Evolutionary conservation across 352 stramenopile genomes (phyloP).

Genomic region (Phytopythium oedochilum): DNA sequence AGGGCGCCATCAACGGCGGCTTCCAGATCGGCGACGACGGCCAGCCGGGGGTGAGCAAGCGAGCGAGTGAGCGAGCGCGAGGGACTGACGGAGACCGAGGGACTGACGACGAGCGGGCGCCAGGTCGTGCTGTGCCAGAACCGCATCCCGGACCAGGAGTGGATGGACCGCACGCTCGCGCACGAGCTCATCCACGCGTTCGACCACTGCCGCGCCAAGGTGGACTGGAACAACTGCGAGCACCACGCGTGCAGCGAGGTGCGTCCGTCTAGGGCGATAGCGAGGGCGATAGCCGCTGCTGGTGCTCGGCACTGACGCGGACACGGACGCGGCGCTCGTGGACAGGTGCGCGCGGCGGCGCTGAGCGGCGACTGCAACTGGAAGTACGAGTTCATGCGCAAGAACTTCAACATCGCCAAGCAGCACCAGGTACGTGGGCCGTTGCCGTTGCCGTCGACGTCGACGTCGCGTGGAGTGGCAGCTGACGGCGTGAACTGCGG

Average conservation of each 20-base stretch:
- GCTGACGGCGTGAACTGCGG: too few relatives aligned
- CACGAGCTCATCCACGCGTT: conserved; percentile 94
- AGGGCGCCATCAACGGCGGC: conserved; percentile 82
- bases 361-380: conserved; percentile 89
- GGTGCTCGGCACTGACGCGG: too few relatives aligned
- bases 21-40: conserved; percentile 78
- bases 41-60: conserved; percentile 62
- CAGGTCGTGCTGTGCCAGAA: conserved; percentile 89
- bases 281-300: too few relatives aligned
- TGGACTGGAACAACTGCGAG: conserved; percentile 92
- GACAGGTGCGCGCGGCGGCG: conserved; percentile 60
- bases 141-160: conserved; percentile 88
- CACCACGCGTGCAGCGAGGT: conserved; percentile 92
- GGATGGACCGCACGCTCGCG: conserved; percentile 90
- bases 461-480: too few relatives aligned
- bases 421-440: conserved; percentile 80
- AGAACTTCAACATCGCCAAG: conserved; percentile 87
- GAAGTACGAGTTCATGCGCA: conserved; percentile 90
- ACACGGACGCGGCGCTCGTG: too few relatives aligned
- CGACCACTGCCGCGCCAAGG: conserved; percentile 91
- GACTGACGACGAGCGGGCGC: conserved; percentile 3
- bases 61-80: too few relatives aligned
- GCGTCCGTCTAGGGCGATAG: too few relatives aligned
- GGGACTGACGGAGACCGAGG: too few relatives aligned
- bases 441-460: too few relatives aligned